Percentiles rank a stretch among this genome's conserved stretches.
phyloP scores from a whole-genome alignment of 495 filamentous ascomycete genomes.

The Aspergillus bertholletiae region DNA sequence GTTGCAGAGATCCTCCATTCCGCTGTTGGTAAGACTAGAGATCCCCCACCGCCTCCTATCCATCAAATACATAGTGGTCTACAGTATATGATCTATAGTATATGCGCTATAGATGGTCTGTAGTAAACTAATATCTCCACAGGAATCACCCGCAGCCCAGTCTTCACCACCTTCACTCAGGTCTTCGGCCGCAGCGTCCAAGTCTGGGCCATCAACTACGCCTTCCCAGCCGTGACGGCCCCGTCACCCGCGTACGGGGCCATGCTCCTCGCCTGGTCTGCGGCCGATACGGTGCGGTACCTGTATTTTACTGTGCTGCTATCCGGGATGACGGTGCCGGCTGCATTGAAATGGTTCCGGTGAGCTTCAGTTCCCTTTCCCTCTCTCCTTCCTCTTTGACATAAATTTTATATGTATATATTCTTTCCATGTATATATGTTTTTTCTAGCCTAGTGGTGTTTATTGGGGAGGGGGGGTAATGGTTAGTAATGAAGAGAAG shows the following conservation, averaged over 20 bases:
- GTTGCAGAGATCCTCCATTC: constrained; percentile 36
- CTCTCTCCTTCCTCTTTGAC: background rate
- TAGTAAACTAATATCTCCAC: background rate
- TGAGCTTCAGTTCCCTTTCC: too few species aligned
- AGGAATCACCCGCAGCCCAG: constrained; percentile 50
- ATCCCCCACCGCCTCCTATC: background rate
- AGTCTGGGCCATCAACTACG: constrained; percentile 47
- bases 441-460: too few species aligned
- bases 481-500: too few species aligned
- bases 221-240: constrained; percentile 33
- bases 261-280: constrained; percentile 53
- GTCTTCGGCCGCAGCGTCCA: constrained; percentile 51
- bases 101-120: too few species aligned
- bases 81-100: too few species aligned
- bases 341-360: constrained; percentile 39
- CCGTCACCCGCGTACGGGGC: constrained; percentile 31
- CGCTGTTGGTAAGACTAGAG: constrained; percentile 37
- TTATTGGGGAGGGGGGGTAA: too few species aligned
- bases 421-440: too few species aligned
- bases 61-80: too few species aligned
- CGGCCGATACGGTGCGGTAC: constrained; percentile 50
- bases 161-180: constrained; percentile 53
- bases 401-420: too few species aligned
- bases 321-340: constrained; percentile 26
- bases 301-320: constrained; percentile 45